Conservation (phyloP, 192 early-diverging fungal genomes). For the Coemansia sp. region DNA sequence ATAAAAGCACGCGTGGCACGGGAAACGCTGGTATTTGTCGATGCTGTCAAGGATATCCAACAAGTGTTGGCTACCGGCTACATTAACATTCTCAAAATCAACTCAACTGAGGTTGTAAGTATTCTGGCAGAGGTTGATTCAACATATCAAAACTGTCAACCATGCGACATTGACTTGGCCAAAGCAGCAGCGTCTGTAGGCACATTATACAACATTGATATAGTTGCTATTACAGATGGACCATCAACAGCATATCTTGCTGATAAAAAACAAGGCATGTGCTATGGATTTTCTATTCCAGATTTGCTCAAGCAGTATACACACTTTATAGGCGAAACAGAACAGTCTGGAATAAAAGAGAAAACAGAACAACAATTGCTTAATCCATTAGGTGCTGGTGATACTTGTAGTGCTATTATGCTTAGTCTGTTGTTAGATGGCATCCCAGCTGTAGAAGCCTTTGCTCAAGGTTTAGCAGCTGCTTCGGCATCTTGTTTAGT, state of each 20-base stretch:
- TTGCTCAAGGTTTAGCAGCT: conserved; percentile 47
- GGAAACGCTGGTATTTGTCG: conserved; percentile 29
- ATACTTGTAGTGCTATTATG: conserved; percentile 43
- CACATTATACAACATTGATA: conserved; percentile 1
- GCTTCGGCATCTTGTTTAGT: conserved; percentile 50
- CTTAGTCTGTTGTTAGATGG: conserved; percentile 28
- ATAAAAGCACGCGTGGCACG: not conserved
- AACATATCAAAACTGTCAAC: not conserved
- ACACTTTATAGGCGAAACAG: conserved; percentile 8
- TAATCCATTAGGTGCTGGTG: conserved; percentile 48
- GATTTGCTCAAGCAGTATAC: conserved; percentile 21
- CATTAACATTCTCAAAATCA: conserved; percentile 37
- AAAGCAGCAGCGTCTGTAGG: conserved; percentile 8
- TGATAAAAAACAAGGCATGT: not conserved
- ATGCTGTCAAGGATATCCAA: conserved; percentile 32
- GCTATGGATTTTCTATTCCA: conserved; percentile 20
- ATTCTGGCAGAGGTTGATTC: conserved; percentile 2
- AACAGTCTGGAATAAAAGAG: not conserved
- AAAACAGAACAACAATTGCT: conserved; percentile 7
- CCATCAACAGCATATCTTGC: conserved; percentile 25
- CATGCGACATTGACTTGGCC: conserved; percentile 5
- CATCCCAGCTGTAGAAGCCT: conserved; percentile 17
- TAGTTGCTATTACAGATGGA: conserved; percentile 37
- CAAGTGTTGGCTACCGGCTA: conserved; percentile 20
- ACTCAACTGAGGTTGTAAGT: conserved; percentile 16